A percentile compares a stretch with the other conserved stretches of the same genome.
phyloP scores from a whole-genome alignment of 768 basidiomycete genomes.

The Boletus barrowsii region DNA sequence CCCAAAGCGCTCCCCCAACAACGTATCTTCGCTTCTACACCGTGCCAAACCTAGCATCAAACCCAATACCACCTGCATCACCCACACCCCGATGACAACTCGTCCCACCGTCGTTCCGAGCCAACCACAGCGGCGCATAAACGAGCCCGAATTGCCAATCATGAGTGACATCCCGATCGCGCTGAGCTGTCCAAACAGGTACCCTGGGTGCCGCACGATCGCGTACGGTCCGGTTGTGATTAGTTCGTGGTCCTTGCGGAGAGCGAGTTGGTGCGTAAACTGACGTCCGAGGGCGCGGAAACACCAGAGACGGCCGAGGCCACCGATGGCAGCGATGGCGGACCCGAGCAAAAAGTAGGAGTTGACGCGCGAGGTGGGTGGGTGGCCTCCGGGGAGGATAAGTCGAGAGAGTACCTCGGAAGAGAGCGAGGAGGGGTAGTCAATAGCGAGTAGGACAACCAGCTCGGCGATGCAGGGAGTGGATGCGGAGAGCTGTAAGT shows the following conservation, averaged over 20 bases:
- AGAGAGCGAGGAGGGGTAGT: conserved; percentile 17
- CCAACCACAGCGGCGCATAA: conserved; percentile 25
- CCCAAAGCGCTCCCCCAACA: conserved; percentile 20
- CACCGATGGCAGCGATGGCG: conserved; percentile 26
- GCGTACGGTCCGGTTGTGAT: conserved; percentile 36
- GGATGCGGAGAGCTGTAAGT: conserved; percentile 23
- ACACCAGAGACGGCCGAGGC: conserved; percentile 36
- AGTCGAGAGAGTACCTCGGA: conserved; percentile 20
- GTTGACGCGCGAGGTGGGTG: conserved; percentile 21
- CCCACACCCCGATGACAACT: conserved; percentile 27
- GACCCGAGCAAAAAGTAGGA: conserved; percentile 31
- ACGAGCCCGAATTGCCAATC: conserved; percentile 32
- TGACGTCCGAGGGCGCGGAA: conserved; percentile 31
- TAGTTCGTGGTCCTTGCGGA: conserved; percentile 30
- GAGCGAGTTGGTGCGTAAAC: conserved; percentile 35
- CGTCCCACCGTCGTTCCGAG: conserved; percentile 18
- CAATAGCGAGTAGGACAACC: conserved; percentile 17
- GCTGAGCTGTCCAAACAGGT: conserved; percentile 24
- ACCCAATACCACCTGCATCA: conserved; percentile 20
- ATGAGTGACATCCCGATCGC: conserved; percentile 31
- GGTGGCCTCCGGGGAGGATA: conserved; percentile 12
- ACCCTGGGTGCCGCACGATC: conserved; percentile 37
- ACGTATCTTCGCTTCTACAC: conserved; percentile 24
- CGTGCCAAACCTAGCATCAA: conserved; percentile 31
- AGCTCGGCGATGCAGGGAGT: conserved; percentile 30